Evolutionary conservation across 257 asterid species (phyloP).

Genomic region (Thymus mandschuricus): DNA sequence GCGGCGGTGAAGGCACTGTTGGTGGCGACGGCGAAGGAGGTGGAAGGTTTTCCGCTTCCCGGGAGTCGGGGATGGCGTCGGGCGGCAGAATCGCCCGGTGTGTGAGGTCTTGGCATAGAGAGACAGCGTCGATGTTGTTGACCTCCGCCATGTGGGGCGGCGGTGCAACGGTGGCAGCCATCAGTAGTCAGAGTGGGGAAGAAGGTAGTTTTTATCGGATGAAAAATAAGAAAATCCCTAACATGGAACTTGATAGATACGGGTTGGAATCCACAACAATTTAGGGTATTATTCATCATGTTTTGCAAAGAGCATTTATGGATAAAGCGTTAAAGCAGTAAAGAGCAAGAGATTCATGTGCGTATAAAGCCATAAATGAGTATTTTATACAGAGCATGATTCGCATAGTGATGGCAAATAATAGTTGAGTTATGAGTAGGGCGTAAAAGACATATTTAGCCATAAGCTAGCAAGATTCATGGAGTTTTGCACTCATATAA

Average conservation of each 20-base stretch:
- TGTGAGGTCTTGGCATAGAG: not conserved
- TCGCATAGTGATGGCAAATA: too few relatives aligned
- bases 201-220: not conserved
- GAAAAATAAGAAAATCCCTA: slow-evolving; percentile 20
- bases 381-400: too few relatives aligned
- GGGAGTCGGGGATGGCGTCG: slow-evolving; percentile 25
- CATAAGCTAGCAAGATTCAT: too few relatives aligned
- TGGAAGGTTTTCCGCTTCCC: slow-evolving; percentile 28
- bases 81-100: not conserved
- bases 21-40: slow-evolving; percentile 34
- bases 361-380: too few relatives aligned
- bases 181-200: not conserved
- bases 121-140: not conserved
- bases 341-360: too few relatives aligned
- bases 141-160: slow-evolving; percentile 28
- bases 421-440: too few relatives aligned
- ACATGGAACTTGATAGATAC: not conserved
- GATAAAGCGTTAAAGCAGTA: too few relatives aligned
- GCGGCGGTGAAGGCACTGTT: slow-evolving; percentile 23
- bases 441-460: too few relatives aligned
- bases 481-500: too few relatives aligned
- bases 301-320: too few relatives aligned
- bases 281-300: too few relatives aligned
- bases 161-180: slow-evolving; percentile 30
- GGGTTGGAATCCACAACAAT: too few relatives aligned